Evolutionary conservation across 2,329 filamentous ascomycete genomes (phyloP).

Genomic region (Aspergillus proliferans): DNA sequence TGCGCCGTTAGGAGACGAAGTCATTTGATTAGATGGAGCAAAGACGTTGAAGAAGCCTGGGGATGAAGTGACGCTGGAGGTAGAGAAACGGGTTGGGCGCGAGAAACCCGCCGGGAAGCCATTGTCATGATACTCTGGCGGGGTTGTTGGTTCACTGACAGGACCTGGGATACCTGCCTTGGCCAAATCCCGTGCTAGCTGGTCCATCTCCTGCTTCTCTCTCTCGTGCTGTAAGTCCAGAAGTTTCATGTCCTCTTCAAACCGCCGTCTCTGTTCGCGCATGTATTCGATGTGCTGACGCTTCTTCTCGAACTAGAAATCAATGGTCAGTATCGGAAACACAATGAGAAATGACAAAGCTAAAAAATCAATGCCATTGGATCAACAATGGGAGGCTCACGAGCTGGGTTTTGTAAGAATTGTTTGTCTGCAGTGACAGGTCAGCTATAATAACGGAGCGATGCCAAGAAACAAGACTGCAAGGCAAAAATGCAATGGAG

Average conservation of each 20-base stretch:
- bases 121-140: conserved; percentile 81
- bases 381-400: conserved; percentile 8
- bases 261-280: conserved; percentile 78
- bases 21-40: conserved; percentile 63
- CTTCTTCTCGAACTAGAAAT: conserved; percentile 78
- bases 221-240: conserved; percentile 77
- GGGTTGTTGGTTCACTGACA: conserved; percentile 92
- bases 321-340: conserved; percentile 22
- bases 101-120: conserved; percentile 76
- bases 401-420: conserved; percentile 19
- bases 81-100: conserved; percentile 80
- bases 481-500: conserved; percentile 6
- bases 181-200: conserved; percentile 73
- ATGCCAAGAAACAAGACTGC: conserved; percentile 1
- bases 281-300: conserved; percentile 87
- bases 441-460: conserved; percentile 3
- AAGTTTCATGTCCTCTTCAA: conserved; percentile 87
- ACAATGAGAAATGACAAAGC: conserved; percentile 2
- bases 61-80: conserved; percentile 77
- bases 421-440: conserved; percentile 16
- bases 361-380: neutral
- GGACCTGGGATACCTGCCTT: conserved; percentile 58
- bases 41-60: conserved; percentile 68
- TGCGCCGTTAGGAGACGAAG: conserved; percentile 59
- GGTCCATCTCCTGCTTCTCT: conserved; percentile 76